A percentile compares a stretch with the other conserved stretches of the same genome.
phyloP scores from a whole-genome alignment of 768 basidiomycete genomes.

The Lactarius pseudohatsudake region DNA sequence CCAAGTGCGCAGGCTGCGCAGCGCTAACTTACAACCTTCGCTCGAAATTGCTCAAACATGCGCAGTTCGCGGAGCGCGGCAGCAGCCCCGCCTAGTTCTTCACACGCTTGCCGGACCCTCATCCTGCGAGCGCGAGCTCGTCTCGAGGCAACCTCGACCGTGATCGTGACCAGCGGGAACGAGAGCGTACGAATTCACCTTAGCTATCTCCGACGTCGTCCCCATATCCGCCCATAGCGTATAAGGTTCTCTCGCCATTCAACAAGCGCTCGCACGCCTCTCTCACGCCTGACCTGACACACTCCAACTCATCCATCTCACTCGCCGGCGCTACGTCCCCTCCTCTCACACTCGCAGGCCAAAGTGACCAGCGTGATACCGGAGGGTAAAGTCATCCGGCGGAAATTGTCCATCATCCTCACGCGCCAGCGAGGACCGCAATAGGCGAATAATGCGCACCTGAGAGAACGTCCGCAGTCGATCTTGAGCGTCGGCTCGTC shows the following conservation, averaged over 20 bases:
- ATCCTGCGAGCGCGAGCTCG: slow-evolving; percentile 14
- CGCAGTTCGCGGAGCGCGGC: slow-evolving; percentile 73
- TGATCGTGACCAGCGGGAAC: too few species aligned
- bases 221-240: slow-evolving; percentile 29
- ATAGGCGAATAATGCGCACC: slow-evolving; percentile 35
- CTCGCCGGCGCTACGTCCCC: slow-evolving; percentile 11
- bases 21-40: slow-evolving; percentile 82
- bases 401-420: slow-evolving; percentile 40
- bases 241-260: slow-evolving; percentile 34
- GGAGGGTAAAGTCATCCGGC: slow-evolving; percentile 28
- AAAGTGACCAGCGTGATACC: not conserved
- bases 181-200: slow-evolving; percentile 15
- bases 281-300: slow-evolving; percentile 23
- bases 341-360: not conserved
- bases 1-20: slow-evolving; percentile 69
- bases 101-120: slow-evolving; percentile 47
- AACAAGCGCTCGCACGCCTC: slow-evolving; percentile 24
- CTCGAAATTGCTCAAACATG: slow-evolving; percentile 73
- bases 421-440: slow-evolving; percentile 34
- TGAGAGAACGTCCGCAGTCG: slow-evolving; percentile 50
- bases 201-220: slow-evolving; percentile 4
- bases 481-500: slow-evolving; percentile 51
- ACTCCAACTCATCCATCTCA: slow-evolving; percentile 28
- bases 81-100: slow-evolving; percentile 52
- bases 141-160: slow-evolving; percentile 28